These are phyloP conservation scores for Soucietia sequanensis DNA, from an alignment of 805 yeast genomes.

Conservation along the genomic window DNA sequence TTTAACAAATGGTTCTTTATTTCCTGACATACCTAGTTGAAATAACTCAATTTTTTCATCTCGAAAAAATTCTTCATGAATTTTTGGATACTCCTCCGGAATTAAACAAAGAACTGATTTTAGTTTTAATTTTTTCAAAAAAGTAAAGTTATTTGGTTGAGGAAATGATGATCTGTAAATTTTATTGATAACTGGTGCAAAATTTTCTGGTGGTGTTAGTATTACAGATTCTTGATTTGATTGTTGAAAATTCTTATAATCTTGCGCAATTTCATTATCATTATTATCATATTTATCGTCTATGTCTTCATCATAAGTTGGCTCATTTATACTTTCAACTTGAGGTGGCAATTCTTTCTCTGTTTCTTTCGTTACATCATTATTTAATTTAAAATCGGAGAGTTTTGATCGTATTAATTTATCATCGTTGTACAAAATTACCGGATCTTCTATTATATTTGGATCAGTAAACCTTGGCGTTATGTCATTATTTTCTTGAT, in stretches of 20 bases:
- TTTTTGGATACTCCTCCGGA: constrained; percentile 88
- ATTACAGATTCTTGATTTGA: constrained; percentile 44
- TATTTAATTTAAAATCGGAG: constrained; percentile 20
- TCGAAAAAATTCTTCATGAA: constrained; percentile 63
- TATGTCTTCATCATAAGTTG: constrained; percentile 35
- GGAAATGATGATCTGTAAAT: constrained; percentile 92
- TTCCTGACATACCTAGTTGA: constrained; percentile 93
- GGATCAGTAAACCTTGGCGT: constrained; percentile 14
- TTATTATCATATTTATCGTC: constrained; percentile 39
- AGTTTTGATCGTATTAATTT: constrained; percentile 34
- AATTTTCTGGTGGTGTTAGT: constrained; percentile 82
- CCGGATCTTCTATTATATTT: neutral
- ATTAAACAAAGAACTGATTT: constrained; percentile 80
- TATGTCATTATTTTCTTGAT: too few relatives aligned
- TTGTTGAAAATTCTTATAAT: constrained; percentile 81
- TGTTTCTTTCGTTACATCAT: constrained; percentile 14
- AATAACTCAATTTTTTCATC: constrained; percentile 64
- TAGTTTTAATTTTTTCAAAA: constrained; percentile 58
- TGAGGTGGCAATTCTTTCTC: constrained; percentile 31
- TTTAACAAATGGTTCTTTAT: constrained; percentile 90
- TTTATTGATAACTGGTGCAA: constrained; percentile 69
- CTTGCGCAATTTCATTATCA: constrained; percentile 68
- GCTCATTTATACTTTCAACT: too few relatives aligned
- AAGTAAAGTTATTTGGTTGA: constrained; percentile 74
- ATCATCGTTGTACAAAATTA: constrained; percentile 10